Conservation (phyloP, 352 stramenopile genomes). For the Globisporangium cederbergense region DNA sequence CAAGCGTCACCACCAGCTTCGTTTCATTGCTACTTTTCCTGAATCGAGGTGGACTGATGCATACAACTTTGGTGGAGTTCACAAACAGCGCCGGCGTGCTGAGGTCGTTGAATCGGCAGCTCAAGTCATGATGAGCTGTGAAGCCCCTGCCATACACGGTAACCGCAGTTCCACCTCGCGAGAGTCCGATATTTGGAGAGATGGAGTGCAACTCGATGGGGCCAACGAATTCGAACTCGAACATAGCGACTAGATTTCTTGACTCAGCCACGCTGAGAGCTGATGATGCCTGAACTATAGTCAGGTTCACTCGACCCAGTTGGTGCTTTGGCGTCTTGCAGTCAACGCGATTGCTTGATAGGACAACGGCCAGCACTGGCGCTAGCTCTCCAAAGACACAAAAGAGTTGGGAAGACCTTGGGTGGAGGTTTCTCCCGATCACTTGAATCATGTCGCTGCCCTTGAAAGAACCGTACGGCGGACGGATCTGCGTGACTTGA, state of each 20-base stretch:
- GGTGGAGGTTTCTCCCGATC: slow-evolving; percentile 19
- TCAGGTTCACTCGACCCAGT: slow-evolving; percentile 19
- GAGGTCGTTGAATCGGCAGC: slow-evolving; percentile 33
- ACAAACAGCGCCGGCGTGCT: slow-evolving; percentile 20
- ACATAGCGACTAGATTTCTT: slow-evolving; percentile 15
- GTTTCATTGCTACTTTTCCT: slow-evolving; percentile 8
- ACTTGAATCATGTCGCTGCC: slow-evolving; percentile 31
- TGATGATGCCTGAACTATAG: slow-evolving; percentile 14
- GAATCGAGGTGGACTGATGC: slow-evolving; percentile 32
- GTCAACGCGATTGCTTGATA: slow-evolving; percentile 17
- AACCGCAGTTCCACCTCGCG: slow-evolving; percentile 28
- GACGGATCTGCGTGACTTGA: slow-evolving; percentile 16
- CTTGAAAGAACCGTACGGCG: slow-evolving; percentile 26
- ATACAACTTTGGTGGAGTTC: slow-evolving; percentile 26
- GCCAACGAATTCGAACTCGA: slow-evolving; percentile 35
- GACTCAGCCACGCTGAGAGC: not conserved
- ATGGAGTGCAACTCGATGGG: slow-evolving; percentile 28
- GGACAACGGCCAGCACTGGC: slow-evolving; percentile 4
- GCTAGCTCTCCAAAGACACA: slow-evolving; percentile 29
- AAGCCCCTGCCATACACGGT: slow-evolving; percentile 36
- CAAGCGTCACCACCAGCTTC: slow-evolving; percentile 25
- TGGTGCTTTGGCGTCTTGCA: slow-evolving; percentile 29
- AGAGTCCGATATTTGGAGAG: slow-evolving; percentile 21
- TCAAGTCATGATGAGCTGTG: slow-evolving; percentile 23
- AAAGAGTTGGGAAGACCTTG: slow-evolving; percentile 15